Conservation (phyloP, 1,284 basidiomycete species). For the Taiwanofungus camphoratus region DNA sequence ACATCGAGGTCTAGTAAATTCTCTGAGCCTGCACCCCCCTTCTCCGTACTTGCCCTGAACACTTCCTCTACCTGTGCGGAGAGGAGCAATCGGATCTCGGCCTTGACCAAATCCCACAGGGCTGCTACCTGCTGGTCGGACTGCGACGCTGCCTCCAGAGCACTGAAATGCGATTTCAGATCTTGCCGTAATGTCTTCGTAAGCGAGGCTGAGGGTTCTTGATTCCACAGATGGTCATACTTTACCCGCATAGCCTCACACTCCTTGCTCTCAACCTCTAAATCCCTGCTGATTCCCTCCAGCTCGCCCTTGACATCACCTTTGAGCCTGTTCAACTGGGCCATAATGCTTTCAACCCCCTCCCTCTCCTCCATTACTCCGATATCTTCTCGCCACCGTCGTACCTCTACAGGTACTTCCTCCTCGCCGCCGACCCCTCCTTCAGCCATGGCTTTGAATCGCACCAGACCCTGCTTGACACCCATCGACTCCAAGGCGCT, state of each 20-base stretch:
- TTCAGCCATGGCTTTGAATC: slow-evolving; percentile 75
- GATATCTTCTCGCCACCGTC: slow-evolving; percentile 77
- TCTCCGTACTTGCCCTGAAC: slow-evolving; percentile 59
- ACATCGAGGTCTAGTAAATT: slow-evolving; percentile 69
- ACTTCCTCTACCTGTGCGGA: slow-evolving; percentile 64
- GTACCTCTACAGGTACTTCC: slow-evolving; percentile 71
- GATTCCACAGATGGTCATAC: slow-evolving; percentile 86
- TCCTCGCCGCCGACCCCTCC: slow-evolving; percentile 63
- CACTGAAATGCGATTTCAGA: slow-evolving; percentile 71
- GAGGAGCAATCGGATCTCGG: slow-evolving; percentile 65
- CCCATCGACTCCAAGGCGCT: slow-evolving; percentile 82
- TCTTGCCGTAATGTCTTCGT: slow-evolving; percentile 75
- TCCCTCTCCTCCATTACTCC: slow-evolving; percentile 58
- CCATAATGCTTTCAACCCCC: slow-evolving; percentile 58
- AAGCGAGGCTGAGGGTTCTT: slow-evolving; percentile 75
- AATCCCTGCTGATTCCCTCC: slow-evolving; percentile 50
- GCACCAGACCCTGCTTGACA: slow-evolving; percentile 69
- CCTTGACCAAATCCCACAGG: slow-evolving; percentile 71
- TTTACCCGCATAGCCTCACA: slow-evolving; percentile 83
- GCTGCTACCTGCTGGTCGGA: slow-evolving; percentile 76
- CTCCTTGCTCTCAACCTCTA: slow-evolving; percentile 77
- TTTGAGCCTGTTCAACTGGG: slow-evolving; percentile 61
- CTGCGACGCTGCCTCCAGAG: slow-evolving; percentile 71
- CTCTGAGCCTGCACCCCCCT: slow-evolving; percentile 38
- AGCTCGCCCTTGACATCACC: slow-evolving; percentile 56